Conservation (phyloP, 2,329 filamentous ascomycete genomes). For the Parastagonospora avenae region DNA sequence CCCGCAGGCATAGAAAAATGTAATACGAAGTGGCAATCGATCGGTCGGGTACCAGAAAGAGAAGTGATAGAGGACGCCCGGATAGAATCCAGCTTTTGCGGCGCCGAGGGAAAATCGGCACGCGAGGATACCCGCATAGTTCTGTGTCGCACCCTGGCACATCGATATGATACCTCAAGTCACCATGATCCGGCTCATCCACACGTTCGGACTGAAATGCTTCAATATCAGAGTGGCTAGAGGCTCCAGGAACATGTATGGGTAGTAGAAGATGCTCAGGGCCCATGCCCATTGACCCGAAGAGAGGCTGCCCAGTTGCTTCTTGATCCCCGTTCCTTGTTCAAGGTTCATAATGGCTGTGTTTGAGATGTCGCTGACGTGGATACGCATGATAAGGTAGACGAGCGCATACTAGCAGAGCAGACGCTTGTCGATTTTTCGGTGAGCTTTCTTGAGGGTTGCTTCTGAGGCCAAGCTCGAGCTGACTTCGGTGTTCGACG, state of each 20-base stretch:
- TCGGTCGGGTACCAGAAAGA: conserved; percentile 65
- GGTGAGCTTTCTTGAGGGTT: conserved; percentile 22
- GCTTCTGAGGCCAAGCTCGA: conserved; percentile 6
- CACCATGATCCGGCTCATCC: conserved; percentile 30
- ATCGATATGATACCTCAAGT: conserved; percentile 45
- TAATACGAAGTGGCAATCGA: conserved; percentile 60
- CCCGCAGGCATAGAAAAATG: conserved; percentile 62
- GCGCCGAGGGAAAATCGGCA: conserved; percentile 49
- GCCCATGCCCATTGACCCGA: conserved; percentile 41
- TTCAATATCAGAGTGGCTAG: conserved; percentile 27
- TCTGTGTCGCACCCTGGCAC: conserved; percentile 52
- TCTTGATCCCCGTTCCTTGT: conserved; percentile 37
- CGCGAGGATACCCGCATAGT: conserved; percentile 50
- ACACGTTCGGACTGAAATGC: conserved; percentile 24
- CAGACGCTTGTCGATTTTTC: conserved; percentile 41
- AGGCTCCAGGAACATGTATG: conserved; percentile 40
- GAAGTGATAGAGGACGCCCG: conserved; percentile 55
- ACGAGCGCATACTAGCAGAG: conserved; percentile 42
- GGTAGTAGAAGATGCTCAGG: conserved; percentile 43
- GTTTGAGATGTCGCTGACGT: conserved; percentile 42
- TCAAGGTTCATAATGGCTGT: conserved; percentile 45
- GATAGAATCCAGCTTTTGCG: conserved; percentile 36
- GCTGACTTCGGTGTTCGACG: conserved; percentile 11
- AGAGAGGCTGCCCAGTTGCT: conserved; percentile 38
- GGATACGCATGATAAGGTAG: conserved; percentile 38